Base-by-base conservation (phyloP, 305 asterid genomes). In the Fraxinus greggii region DNA sequence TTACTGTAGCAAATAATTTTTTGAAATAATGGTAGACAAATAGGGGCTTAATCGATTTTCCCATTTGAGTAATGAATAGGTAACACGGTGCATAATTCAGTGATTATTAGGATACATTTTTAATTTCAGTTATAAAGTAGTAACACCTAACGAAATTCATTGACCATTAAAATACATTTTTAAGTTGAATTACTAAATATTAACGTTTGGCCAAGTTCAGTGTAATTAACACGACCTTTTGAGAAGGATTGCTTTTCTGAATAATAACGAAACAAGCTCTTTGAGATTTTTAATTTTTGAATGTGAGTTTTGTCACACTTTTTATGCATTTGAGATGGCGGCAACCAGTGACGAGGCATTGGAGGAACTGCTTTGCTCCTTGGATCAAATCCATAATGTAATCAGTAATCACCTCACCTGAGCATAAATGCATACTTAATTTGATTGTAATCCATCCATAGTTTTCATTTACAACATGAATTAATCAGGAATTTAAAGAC, bases 401-500 rank as follows among this genome's bases (percentile, higher is more conserved):
- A 2, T 28, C 2, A 29, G 82, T 79, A 69, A 2, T 28, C 2
- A 29, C 38, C 42, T 28, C 40, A 5, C 23, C 42, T 26, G 33
- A 5, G 17, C 38, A 31, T 31, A 70, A 13, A 70, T 70, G 42
- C 40, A 29, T 17, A 5, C 42, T 13, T 31, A 28, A 5, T 70
- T 70, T 31, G 4, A 31, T 70, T 35, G 4, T 70, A 29, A 70
- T 31, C 12, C 40, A 29, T 31, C 38, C 0, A 70, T 13, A 29
- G 15, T 31, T 70, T 69, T 31, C 40, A 70, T 70, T 70, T 29
- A 5, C 6, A 10, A 1, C 38, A 35, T 19, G 6, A 61, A 63
- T 69, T 42, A 31, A 15, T 26, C 84, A 86, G 89, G 89, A 84
- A 1, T 61, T 79, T 70, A 82, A 83, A 51, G 69, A 56, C 19